phyloP scores from a whole-genome alignment of 805 yeast genomes.

The Kluyveromyces starmeri region DNA sequence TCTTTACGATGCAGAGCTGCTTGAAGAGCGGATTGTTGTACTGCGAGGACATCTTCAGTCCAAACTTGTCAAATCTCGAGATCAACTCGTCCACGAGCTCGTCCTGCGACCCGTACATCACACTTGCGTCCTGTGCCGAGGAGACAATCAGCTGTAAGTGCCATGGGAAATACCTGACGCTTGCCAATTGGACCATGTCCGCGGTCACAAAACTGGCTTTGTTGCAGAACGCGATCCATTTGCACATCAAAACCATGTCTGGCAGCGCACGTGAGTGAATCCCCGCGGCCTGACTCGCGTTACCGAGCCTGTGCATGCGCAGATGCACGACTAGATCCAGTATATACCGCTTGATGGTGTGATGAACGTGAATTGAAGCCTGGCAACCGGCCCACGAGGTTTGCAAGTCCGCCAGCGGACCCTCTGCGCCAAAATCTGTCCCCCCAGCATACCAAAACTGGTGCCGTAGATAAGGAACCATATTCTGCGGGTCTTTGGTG shows the following conservation, averaged over 20 bases:
- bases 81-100: slow-evolving; percentile 21
- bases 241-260: slow-evolving; percentile 35
- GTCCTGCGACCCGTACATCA: slow-evolving; percentile 24
- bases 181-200: slow-evolving; percentile 39
- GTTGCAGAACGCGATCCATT: slow-evolving; percentile 33
- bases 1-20: slow-evolving; percentile 42
- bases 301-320: slow-evolving; percentile 47
- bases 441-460: slow-evolving; percentile 28
- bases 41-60: slow-evolving; percentile 12
- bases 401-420: not conserved
- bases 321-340: slow-evolving; percentile 49
- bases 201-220: slow-evolving; percentile 42
- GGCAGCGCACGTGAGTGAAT: slow-evolving; percentile 39
- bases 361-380: slow-evolving; percentile 29
- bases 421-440: slow-evolving; percentile 1
- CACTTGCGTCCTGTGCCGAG: slow-evolving; percentile 27
- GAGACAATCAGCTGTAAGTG: slow-evolving; percentile 39
- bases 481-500: slow-evolving; percentile 5
- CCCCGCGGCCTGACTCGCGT: slow-evolving; percentile 36
- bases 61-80: slow-evolving; percentile 14
- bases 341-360: slow-evolving; percentile 45
- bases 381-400: not conserved
- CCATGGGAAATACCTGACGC: slow-evolving; percentile 41
- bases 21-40: slow-evolving; percentile 19
- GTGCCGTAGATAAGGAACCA: slow-evolving; percentile 31